Percentiles rank a stretch among this genome's conserved stretches.
These are phyloP conservation scores for Austropuccinia psidii DNA, from an alignment of 1,284 basidiomycete species.

Conservation along the genomic window DNA sequence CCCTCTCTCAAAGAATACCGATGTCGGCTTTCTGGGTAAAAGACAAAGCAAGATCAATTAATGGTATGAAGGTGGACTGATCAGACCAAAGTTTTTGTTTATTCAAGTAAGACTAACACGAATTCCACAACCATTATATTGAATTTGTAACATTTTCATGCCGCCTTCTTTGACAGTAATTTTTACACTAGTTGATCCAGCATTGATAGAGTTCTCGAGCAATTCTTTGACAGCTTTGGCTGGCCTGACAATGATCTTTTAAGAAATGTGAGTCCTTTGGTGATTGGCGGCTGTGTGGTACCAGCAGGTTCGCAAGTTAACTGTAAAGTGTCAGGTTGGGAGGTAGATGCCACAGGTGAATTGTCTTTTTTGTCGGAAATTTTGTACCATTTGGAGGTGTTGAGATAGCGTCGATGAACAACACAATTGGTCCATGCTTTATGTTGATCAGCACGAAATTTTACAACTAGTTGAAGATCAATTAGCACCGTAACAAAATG, in stretches of 20 bases:
- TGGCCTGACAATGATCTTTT: conserved; percentile 88
- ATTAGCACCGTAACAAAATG: conserved; percentile 68
- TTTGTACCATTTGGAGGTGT: conserved; percentile 38
- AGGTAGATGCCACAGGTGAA: conserved; percentile 36
- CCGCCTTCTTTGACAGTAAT: conserved; percentile 92
- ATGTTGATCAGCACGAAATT: conserved; percentile 41
- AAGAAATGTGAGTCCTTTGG: too few species aligned
- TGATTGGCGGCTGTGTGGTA: too few species aligned
- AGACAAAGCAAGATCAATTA: background rate
- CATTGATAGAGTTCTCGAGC: conserved; percentile 90
- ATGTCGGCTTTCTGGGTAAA: conserved; percentile 60
- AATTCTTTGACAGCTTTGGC: conserved; percentile 94
- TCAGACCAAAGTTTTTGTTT: background rate
- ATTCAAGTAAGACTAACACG: conserved; percentile 54
- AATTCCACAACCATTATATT: conserved; percentile 94
- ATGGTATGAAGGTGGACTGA: background rate
- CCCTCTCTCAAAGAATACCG: conserved; percentile 83
- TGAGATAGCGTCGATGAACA: conserved; percentile 44
- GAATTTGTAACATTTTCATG: conserved; percentile 87
- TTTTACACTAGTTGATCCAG: conserved; percentile 76
- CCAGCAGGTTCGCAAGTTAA: too few species aligned
- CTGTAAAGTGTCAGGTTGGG: too few species aligned
- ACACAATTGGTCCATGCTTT: conserved; percentile 44
- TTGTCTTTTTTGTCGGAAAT: conserved; percentile 30
- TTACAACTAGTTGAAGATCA: conserved; percentile 59